Base-by-base conservation (phyloP, 306 rosid genomes). In the Corylus heterophylla region DNA sequence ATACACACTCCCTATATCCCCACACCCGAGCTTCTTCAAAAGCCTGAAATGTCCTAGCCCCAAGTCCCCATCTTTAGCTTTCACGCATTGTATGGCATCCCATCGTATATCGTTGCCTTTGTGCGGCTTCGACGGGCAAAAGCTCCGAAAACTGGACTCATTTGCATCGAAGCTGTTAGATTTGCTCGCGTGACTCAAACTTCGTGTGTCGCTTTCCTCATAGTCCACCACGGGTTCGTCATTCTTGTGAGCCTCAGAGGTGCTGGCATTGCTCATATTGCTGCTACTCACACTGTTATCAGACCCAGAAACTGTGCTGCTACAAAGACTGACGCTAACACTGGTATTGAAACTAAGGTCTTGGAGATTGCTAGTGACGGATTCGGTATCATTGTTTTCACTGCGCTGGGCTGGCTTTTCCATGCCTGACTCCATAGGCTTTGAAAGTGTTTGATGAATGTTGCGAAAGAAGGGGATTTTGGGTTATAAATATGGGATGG, bases 21-120 rank as follows among this genome's bases (percentile, higher is more conserved):
- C 92, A 71, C 84, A 80, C 10, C 92, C 92, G 18, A 89, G 88
- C 87, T 89, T 89, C 84, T 89, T 86, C 89, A 89, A 13, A n/a
- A 89, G 90, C 84, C 85, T 75, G 79, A 89, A 89, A 71, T 89
- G 81, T 12, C 84, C 87, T 70, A 89, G 74, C 16, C 88, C 85
- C 82, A 88, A 80, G 72, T 80, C 80, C 64, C 84, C 88, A 45
- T 82, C 77, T 82, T 82, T 85, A 3, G 49, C 76, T 58, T 80
- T 89, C 68, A 78, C 77, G 6, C 73, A 54, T 29, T 83, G 92
- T 29, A 89, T 84, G 31, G 88, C 83, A 35, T 89, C 92, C 92
- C 92, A 89, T 39, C 88, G 47, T 3, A 69, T 49, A 18, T 89
- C 92, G 27, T 82, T 89, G 42, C 92, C 90, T 55, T 84, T 89